phyloP scores from a whole-genome alignment of 2,329 filamentous ascomycete species.

The Cladophialophora exuberans region DNA sequence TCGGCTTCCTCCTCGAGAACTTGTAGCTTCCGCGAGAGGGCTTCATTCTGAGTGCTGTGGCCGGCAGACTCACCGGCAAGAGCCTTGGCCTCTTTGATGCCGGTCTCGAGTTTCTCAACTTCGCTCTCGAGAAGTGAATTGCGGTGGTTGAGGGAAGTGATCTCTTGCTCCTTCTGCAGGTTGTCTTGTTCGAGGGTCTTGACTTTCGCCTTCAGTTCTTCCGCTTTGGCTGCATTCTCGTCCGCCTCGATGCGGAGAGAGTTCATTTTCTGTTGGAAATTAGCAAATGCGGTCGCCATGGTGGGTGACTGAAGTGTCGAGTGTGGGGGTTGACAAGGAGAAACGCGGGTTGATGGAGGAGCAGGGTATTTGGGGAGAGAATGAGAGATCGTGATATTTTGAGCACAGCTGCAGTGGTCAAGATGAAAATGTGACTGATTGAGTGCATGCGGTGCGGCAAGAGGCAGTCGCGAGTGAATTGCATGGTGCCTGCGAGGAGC shows the following conservation, averaged over 20 bases:
- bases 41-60: slow-evolving; percentile 88
- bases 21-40: slow-evolving; percentile 87
- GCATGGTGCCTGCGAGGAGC: slow-evolving; percentile 31
- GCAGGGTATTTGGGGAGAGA: slow-evolving; percentile 2
- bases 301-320: slow-evolving; percentile 34
- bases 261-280: slow-evolving; percentile 77
- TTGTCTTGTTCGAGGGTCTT: slow-evolving; percentile 94
- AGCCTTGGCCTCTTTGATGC: slow-evolving; percentile 85
- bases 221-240: slow-evolving; percentile 75
- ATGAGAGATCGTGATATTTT: slow-evolving; percentile 2
- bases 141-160: slow-evolving; percentile 94
- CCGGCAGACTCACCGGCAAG: slow-evolving; percentile 78
- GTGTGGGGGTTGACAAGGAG: slow-evolving; percentile 13
- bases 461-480: slow-evolving; percentile 17
- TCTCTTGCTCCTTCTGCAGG: slow-evolving; percentile 95
- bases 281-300: slow-evolving; percentile 36
- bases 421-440: slow-evolving; percentile 3
- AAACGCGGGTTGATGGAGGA: neutral
- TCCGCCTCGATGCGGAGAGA: slow-evolving; percentile 93
- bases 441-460: slow-evolving; percentile 11
- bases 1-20: slow-evolving; percentile 98
- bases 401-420: slow-evolving; percentile 15
- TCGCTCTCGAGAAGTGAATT: slow-evolving; percentile 87
- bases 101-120: slow-evolving; percentile 86
- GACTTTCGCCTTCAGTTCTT: slow-evolving; percentile 85